A percentile compares a stretch with the other conserved stretches of the same genome.
Conservation (phyloP, 345 rosid species). For the Sisymbrium altissimum region DNA sequence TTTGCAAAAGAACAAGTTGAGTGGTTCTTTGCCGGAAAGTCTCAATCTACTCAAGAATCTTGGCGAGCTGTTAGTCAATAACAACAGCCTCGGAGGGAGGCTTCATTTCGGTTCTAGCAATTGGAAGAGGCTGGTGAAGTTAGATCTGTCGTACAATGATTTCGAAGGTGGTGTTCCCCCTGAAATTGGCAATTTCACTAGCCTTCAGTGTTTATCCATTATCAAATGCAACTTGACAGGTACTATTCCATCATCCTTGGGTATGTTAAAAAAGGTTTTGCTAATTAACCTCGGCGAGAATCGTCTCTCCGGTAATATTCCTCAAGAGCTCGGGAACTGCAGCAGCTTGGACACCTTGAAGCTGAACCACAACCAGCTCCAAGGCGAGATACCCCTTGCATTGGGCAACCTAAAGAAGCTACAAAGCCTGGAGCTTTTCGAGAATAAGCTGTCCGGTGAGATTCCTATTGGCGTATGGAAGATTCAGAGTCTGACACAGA, state of each 20-base stretch:
- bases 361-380: conserved; percentile 50
- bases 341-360: conserved; percentile 45
- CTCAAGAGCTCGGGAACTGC: conserved; percentile 66
- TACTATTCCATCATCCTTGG: conserved; percentile 61
- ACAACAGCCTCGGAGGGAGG: conserved; percentile 54
- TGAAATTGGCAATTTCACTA: conserved; percentile 60
- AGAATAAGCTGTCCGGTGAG: conserved; percentile 57
- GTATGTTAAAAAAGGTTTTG: conserved; percentile 40
- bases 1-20: conserved; percentile 47
- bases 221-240: conserved; percentile 51
- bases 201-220: conserved; percentile 37
- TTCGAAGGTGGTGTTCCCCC: conserved; percentile 56
- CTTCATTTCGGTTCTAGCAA: conserved; percentile 45
- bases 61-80: conserved; percentile 28
- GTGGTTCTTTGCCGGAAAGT: conserved; percentile 56
- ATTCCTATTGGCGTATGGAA: conserved; percentile 68
- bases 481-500: conserved; percentile 48
- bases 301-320: conserved; percentile 61
- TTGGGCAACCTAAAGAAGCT: conserved; percentile 47
- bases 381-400: conserved; percentile 62
- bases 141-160: conserved; percentile 55
- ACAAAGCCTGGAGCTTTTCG: conserved; percentile 53
- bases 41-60: conserved; percentile 57
- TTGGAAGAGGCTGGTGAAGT: conserved; percentile 41
- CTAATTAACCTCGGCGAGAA: conserved; percentile 52